A percentile compares a stretch with the other conserved stretches of the same genome.
Conservation (phyloP, 768 basidiomycete genomes). For the Lactarius evosmus region DNA sequence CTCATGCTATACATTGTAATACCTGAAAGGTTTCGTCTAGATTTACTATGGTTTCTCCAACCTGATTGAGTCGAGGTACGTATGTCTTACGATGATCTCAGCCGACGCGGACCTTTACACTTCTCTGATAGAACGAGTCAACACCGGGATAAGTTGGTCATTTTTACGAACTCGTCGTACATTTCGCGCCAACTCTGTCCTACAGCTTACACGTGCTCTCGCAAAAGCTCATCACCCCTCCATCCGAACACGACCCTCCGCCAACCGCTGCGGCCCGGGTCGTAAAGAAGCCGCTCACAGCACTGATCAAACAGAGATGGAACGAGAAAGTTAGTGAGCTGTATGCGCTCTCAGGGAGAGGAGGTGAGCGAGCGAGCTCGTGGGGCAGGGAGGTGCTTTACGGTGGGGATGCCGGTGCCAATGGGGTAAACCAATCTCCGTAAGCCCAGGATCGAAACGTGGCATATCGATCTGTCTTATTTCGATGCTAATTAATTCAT, state of each 20-base stretch:
- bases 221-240: slow-evolving; percentile 14
- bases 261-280: slow-evolving; percentile 23
- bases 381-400: slow-evolving; percentile 50
- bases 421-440: slow-evolving; percentile 11
- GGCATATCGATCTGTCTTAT: not conserved
- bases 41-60: slow-evolving; percentile 71
- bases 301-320: slow-evolving; percentile 24
- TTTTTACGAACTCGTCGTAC: not conserved
- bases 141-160: slow-evolving; percentile 52
- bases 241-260: slow-evolving; percentile 20
- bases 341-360: slow-evolving; percentile 18
- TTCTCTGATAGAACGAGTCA: slow-evolving; percentile 47
- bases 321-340: slow-evolving; percentile 23
- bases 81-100: slow-evolving; percentile 7
- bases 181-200: not conserved
- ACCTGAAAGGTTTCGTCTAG: slow-evolving; percentile 9
- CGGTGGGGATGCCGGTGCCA: slow-evolving; percentile 32
- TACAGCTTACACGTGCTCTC: slow-evolving; percentile 19
- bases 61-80: slow-evolving; percentile 56
- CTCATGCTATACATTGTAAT: slow-evolving; percentile 28
- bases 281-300: slow-evolving; percentile 18
- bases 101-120: slow-evolving; percentile 4
- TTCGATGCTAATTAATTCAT: slow-evolving; percentile 1
- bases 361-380: slow-evolving; percentile 29
- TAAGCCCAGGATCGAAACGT: slow-evolving; percentile 7